Evolutionary conservation across 2,329 filamentous ascomycete species (phyloP).

Genomic region (Monilinia vaccinii-corymbosi): DNA sequence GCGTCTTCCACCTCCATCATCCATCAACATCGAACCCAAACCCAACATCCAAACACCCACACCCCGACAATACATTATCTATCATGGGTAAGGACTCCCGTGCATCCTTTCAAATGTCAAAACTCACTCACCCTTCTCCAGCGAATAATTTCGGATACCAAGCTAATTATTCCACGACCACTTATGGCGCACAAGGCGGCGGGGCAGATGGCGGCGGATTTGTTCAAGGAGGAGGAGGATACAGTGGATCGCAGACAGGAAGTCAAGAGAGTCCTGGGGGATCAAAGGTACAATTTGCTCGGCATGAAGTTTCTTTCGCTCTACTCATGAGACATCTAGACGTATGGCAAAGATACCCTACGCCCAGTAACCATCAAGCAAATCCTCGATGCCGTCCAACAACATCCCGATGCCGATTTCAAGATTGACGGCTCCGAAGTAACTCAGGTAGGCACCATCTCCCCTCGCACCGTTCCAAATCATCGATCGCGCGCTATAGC

Average conservation of each 20-base stretch:
- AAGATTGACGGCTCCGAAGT: conserved; percentile 70
- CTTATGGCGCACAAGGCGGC: conserved; percentile 42
- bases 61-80: background rate
- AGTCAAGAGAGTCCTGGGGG: conserved; percentile 41
- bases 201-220: conserved; percentile 55
- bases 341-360: conserved; percentile 71
- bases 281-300: conserved; percentile 34
- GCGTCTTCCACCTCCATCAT: background rate
- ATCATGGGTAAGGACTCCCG: background rate
- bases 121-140: background rate
- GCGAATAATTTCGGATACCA: conserved; percentile 24
- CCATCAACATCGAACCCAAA: background rate
- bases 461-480: background rate
- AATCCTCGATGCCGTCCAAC: conserved; percentile 71
- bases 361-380: conserved; percentile 95
- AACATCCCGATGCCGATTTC: conserved; percentile 67
- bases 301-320: background rate
- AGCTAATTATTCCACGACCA: conserved; percentile 21
- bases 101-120: too few species aligned
- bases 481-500: background rate
- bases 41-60: background rate
- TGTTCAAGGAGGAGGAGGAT: conserved; percentile 29
- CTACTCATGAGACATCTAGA: conserved; percentile 9
- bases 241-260: conserved; percentile 48
- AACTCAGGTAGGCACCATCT: conserved; percentile 39